Conservation (phyloP, 1,284 basidiomycete species). For the Marasmius oreades region DNA sequence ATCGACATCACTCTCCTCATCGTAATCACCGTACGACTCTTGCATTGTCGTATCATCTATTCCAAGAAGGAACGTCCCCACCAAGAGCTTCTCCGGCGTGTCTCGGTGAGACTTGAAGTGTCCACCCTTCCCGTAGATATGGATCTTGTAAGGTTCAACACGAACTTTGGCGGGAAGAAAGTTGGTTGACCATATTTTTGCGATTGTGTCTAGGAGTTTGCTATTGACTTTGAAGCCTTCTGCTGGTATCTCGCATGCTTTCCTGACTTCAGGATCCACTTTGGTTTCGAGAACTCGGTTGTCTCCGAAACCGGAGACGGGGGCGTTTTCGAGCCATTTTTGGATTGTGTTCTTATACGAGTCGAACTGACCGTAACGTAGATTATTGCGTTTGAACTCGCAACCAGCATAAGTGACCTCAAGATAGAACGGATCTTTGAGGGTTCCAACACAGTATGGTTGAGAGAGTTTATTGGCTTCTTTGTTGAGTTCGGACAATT, state of each 20-base stretch:
- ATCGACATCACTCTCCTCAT: too few species aligned
- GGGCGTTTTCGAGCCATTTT: conserved; percentile 17
- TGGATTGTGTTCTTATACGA: conserved; percentile 3
- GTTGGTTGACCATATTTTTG: conserved; percentile 18
- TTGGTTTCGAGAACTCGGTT: conserved; percentile 19
- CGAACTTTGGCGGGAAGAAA: conserved; percentile 22
- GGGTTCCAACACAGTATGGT: neutral
- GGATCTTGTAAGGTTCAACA: conserved; percentile 29
- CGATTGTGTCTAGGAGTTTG: conserved; percentile 18
- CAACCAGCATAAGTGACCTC: conserved; percentile 17
- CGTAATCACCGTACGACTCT: too few species aligned
- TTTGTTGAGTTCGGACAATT: neutral
- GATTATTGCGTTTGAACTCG: conserved; percentile 12
- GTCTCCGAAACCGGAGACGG: conserved; percentile 23
- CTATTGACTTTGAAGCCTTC: conserved; percentile 22
- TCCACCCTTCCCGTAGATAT: conserved; percentile 26
- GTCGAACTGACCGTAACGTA: too few species aligned
- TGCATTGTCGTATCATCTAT: conserved; percentile 21
- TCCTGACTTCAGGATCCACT: conserved; percentile 20
- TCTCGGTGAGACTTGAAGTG: conserved; percentile 29
- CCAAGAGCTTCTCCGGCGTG: conserved; percentile 24
- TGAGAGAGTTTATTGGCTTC: neutral
- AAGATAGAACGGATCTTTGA: conserved; percentile 4
- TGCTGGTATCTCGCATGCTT: conserved; percentile 25
- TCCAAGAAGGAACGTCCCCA: conserved; percentile 28